A percentile compares a stretch with the other conserved stretches of the same genome.
These are phyloP conservation scores for Lentinula sp. DNA, from an alignment of 768 basidiomycete genomes.

Conservation along the genomic window DNA sequence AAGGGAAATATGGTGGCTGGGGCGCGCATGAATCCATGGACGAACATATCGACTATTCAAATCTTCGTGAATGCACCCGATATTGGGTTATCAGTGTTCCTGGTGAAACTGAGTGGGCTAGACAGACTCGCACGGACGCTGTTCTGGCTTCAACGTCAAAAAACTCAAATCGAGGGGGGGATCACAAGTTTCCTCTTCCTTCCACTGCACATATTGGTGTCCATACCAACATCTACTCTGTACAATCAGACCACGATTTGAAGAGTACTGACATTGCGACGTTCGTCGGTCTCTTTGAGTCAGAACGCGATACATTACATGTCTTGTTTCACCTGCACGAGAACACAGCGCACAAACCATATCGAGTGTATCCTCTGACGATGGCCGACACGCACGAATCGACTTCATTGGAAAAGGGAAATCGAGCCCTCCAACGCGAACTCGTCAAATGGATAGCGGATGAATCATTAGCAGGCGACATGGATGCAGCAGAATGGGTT, in stretches of 20 bases:
- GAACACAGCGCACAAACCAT: conserved; percentile 11
- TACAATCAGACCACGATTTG: conserved; percentile 18
- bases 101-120: conserved; percentile 53
- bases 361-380: conserved; percentile 33
- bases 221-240: conserved; percentile 55
- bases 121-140: not conserved
- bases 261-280: conserved; percentile 58
- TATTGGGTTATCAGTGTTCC: conserved; percentile 77
- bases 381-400: conserved; percentile 28
- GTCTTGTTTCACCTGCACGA: conserved; percentile 44
- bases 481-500: conserved; percentile 68
- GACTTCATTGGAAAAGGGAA: conserved; percentile 6
- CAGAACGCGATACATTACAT: conserved; percentile 56
- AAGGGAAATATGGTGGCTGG: conserved; percentile 66
- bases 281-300: conserved; percentile 70
- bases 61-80: conserved; percentile 56
- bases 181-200: conserved; percentile 65
- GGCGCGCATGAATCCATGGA: conserved; percentile 39
- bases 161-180: conserved; percentile 10
- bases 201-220: conserved; percentile 54
- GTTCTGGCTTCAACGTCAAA: not conserved
- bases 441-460: conserved; percentile 71
- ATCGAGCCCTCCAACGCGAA: conserved; percentile 35
- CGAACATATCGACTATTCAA: conserved; percentile 33
- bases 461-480: conserved; percentile 64